Base-by-base conservation (phyloP, 73 alveolate species). In the Paramecium pentaurelia region DNA sequence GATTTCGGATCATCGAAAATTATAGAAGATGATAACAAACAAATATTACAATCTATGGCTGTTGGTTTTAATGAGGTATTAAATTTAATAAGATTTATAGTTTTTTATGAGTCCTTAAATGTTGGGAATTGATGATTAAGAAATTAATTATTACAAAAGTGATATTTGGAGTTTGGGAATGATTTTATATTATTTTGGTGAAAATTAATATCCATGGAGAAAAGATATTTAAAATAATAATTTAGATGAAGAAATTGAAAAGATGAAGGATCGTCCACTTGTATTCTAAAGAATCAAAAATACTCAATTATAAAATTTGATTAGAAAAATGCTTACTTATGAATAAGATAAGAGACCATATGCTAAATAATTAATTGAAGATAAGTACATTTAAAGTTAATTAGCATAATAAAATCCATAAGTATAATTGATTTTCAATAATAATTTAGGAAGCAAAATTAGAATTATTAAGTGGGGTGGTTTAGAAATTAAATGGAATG, bases 131-230 rank as follows among this genome's bases (percentile, higher is more conserved):
- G 84, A 64, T 64, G 25, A 64, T 2, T 14, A 22, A 0, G 84
- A 64, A 64, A 64, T 64, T 28, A 11, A 64, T 64, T 64, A 32
- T 64, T 28, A 64, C 20, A 64, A 64, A 34, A 64, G 47, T 64
- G 84, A 64, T 64, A 34, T 64, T 64, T 64, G 84, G 84, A 34
- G 51, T 64, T 28, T 64, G 84, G 84, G 84, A 8, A 64, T 64
- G 84, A 64, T 34, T 32, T 27, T 64, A 28, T 64, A 32, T 64
- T 28, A 32, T 32, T 64, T 64, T 32, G 47, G 47, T 8, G 84
- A 64, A 64, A n/a, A 3, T 4, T 1, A 20, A 28, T 64, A 3
- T 12, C 84, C 84, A 25, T 64, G 84, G 84, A 32, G 25, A 32
- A 64, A 28, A 32, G 11, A 20, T 5, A 10, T 64, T 8, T 4